phyloP scores from a whole-genome alignment of 192 early-diverging fungal species.

The Coemansia sp. region DNA sequence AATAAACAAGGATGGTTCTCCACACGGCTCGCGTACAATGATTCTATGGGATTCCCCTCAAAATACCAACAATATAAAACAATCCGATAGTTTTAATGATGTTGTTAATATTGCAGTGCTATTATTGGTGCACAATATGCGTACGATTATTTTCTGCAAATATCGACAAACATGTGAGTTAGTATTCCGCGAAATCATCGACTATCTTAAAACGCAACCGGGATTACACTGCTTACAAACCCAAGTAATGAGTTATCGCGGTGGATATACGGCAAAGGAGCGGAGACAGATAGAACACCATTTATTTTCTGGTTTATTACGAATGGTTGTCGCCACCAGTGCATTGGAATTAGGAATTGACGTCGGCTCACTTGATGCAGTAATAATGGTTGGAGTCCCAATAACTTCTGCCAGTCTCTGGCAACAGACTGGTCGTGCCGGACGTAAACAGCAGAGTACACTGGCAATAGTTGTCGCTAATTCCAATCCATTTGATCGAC shows the following conservation, averaged over 20 bases:
- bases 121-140: slow-evolving; percentile 34
- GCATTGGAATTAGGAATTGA: slow-evolving; percentile 84
- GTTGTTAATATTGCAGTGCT: slow-evolving; percentile 28
- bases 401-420: slow-evolving; percentile 32
- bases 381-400: slow-evolving; percentile 74
- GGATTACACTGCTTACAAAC: slow-evolving; percentile 1
- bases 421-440: slow-evolving; percentile 79
- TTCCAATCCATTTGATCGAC: slow-evolving; percentile 60
- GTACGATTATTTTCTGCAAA: slow-evolving; percentile 61
- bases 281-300: slow-evolving; percentile 67
- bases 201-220: slow-evolving; percentile 4
- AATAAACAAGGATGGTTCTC: slow-evolving; percentile 23
- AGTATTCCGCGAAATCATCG: slow-evolving; percentile 19
- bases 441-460: slow-evolving; percentile 59
- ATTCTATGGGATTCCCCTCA: slow-evolving; percentile 19
- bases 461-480: slow-evolving; percentile 63
- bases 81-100: slow-evolving; percentile 16
- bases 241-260: slow-evolving; percentile 69
- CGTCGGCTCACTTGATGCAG: slow-evolving; percentile 69
- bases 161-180: slow-evolving; percentile 56
- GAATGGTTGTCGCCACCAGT: slow-evolving; percentile 70
- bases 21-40: slow-evolving; percentile 19
- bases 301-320: slow-evolving; percentile 65
- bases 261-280: slow-evolving; percentile 65
- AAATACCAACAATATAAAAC: background rate